Evolutionary conservation across 306 rosid species (phyloP).

Genomic region (Prosopis cineraria): DNA sequence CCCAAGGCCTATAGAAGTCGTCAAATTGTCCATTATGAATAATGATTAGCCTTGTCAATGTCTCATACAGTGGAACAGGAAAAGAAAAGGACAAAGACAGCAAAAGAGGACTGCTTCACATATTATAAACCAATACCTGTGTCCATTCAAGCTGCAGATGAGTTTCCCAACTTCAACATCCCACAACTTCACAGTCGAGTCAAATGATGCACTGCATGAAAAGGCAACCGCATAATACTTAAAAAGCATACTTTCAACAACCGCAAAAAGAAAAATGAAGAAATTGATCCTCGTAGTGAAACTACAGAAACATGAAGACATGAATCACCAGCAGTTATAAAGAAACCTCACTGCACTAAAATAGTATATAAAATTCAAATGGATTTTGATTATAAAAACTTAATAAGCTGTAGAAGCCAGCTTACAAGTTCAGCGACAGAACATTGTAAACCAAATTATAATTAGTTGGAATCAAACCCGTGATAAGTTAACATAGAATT

Average conservation of each 20-base stretch:
- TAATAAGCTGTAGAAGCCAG: conserved; percentile 24
- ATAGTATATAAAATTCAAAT: not conserved
- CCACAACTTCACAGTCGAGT: conserved; percentile 89
- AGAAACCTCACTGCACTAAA: not conserved
- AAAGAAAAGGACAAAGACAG: not conserved
- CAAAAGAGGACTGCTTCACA: not conserved
- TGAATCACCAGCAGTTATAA: not conserved
- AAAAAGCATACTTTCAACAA: not conserved
- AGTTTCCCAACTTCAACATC: conserved; percentile 84
- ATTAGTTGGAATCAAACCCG: not conserved
- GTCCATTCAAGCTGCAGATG: conserved; percentile 76
- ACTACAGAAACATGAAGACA: conserved; percentile 20
- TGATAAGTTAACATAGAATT: conserved; percentile 12
- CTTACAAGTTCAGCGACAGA: not conserved
- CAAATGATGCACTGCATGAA: conserved; percentile 84
- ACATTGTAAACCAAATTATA: not conserved
- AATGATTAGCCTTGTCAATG: not conserved
- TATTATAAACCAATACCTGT: conserved; percentile 50
- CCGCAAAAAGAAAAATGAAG: not conserved
- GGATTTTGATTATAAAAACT: not conserved
- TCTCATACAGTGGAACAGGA: not conserved
- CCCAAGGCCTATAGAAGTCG: not conserved
- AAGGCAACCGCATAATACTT: not conserved
- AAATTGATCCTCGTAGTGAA: not conserved
- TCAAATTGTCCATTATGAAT: no score